Evolutionary conservation across 352 stramenopile genomes (phyloP), one percentile per base, ranked within the genome.

Genomic region (Pythium coloratum): DNA sequence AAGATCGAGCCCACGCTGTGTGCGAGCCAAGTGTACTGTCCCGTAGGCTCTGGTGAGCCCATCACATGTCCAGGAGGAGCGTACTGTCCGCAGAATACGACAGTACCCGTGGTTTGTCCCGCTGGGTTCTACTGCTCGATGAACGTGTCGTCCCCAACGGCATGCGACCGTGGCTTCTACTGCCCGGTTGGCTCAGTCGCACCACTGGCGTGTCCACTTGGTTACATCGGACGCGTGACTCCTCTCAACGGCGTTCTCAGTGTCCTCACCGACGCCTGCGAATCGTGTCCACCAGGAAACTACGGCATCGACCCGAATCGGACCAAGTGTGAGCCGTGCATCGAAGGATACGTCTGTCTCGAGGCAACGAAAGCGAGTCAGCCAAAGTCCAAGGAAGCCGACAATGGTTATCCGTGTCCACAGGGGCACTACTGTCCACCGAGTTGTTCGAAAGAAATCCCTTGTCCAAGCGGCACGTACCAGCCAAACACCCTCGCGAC

Each of bases 371-470:
- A 72, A 6, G 86, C 87, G 1, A 86, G 72, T 7, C 72, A 70
- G 6, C 92, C 92, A 0, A 46, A 70, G 7, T 84, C 78, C 26
- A 72, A 72, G 44, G 72, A 79, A 8, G 36, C 70, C n/a, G 87
- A 98, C 46, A 73, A 72, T n/a, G 93, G 93, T 0, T 97, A 96
- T 32, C 71, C 77, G 28, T 98, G 92, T 64, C 92, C 88, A 0
- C 69, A 71, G 49, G 93, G 92, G 0, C 69, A 72, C 44, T 97
- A 88, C 61, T 97, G 90, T 47, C 89, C 90, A 13, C 47, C 62
- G 18, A 86, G 87, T 1, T 86, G 75, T 16, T 79, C 62, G 4
- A 67, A 64, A 7, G 87, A 91, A 44, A 64, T 78, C 5, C 55
- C 82, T 3, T 98, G 93, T 59, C 86, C 90, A 0, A 81, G 76